Evolutionary conservation across 2,329 filamentous ascomycete genomes (phyloP), one percentile per base, ranked within the genome.

Genomic region (Macrophomina tecta): DNA sequence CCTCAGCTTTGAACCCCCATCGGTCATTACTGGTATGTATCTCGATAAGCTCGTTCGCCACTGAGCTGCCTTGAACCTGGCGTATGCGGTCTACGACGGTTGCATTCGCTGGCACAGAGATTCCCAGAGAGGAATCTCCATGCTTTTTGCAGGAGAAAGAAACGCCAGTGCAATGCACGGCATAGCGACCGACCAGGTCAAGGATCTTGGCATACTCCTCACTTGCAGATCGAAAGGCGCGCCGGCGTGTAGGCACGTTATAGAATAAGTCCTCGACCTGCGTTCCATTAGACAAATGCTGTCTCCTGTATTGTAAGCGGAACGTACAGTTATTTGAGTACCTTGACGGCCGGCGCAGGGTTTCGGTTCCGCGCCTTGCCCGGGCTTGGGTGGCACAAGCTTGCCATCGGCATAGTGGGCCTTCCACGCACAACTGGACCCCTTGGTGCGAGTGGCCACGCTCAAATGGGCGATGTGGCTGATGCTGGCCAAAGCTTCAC

Each of bases 141-240:
- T 95, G 90, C 79, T 98, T 99, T 78, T 97, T 97, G 82, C 95
- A 98, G 3, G 93, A 94, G 77, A 99, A 98, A 1, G 91, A 91
- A 12, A 99, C 93, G n/a, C 91, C 89, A 65, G 87, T 83, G 76
- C 94, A 97, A 78, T 99, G 95, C 9, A 99, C 87, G 34, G 95
- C 92, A 80, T 99, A 98, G 51, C 92, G 89, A 14, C 95, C 93
- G 8, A 98, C 91, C 76, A 97, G 89, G 76, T 99, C 95, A 32
- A 98, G 89, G 66, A 99, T 97, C 81, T 98, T 99, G 74, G 96
- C 93, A 82, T 96, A 98, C 77, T 99, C 96, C 75, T 99, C 95
- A 45, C 93, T 92, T 18, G 91, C 82, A 14, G 94, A 98, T 48
- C 95, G 89, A 74, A 99, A 99, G 11, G 96, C 95, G 70, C 89